Evolutionary conservation across 345 rosid genomes (phyloP), one percentile per base, ranked within the genome.

Genomic region (Diplotaxis tenuifolia): DNA sequence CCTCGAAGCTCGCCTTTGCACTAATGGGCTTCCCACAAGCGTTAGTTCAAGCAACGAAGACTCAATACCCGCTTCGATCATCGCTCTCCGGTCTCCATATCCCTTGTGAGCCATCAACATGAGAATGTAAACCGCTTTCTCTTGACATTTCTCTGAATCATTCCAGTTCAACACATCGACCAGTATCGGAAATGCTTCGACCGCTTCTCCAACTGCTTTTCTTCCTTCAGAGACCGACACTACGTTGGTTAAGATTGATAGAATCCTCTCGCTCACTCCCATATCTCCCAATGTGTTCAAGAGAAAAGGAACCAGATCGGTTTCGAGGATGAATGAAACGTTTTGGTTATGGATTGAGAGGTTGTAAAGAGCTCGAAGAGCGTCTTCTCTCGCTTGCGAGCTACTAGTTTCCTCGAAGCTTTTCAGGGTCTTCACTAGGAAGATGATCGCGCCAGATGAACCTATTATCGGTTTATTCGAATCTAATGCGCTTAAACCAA

Each of bases 31-130:
- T 23, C 98, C 98, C 50, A 91, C 53, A 38, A 94, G 97, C 0
- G 93, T 88, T 72, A 94, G 71, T 62, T 94, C 98, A 6, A 94
- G 96, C 88, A 91, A 84, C 0, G 95, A 77, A 0, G 96, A 89
- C 19, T 81, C 87, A 19, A 94, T 72, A 42, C 98, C 97, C 0
- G 96, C 98, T 62, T 94, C 97, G 0, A 91, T 80, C 98, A 94
- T 94, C 65, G 89, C 93, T 47, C 81, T 91, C 27, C 96, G 71
- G 21, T 89, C 91, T 21, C 87, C 85, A 59, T 89, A 84, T 0
- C 87, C 82, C 50, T 91, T 94, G 70, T 91, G 95, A n/a, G 95
- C 95, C 97, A 91, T 88, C 31, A 91, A 84, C 98, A 94, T 91
- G 69, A 94, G 76, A 7, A 91, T 78, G 59, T 91, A 94, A 0